Evolutionary conservation across 352 stramenopile species (phyloP).

Genomic region (Albugo candida): DNA sequence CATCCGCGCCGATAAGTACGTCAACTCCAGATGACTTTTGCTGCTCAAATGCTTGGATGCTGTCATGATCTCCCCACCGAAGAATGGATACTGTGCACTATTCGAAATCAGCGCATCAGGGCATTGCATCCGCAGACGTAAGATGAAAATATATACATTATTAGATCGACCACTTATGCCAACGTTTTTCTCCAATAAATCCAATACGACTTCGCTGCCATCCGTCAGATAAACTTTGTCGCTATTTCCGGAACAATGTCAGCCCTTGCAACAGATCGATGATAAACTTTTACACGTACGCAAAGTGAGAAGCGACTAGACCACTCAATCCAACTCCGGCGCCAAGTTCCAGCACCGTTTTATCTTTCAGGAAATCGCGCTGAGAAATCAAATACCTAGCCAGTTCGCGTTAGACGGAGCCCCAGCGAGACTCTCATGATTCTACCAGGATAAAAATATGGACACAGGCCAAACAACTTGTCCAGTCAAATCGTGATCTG

Average conservation of each 20-base stretch:
- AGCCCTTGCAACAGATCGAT: not conserved
- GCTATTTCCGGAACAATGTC: slow-evolving; percentile 8
- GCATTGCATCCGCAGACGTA: not conserved
- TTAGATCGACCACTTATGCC: slow-evolving; percentile 9
- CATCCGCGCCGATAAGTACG: slow-evolving; percentile 40
- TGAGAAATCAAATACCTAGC: slow-evolving; percentile 13
- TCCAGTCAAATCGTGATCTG: slow-evolving; percentile 53
- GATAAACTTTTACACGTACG: slow-evolving; percentile 11
- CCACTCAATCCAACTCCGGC: slow-evolving; percentile 32
- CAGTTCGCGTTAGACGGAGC: slow-evolving; percentile 5
- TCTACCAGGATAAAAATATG: slow-evolving; percentile 26
- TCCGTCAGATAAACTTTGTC: slow-evolving; percentile 34
- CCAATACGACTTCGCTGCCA: slow-evolving; percentile 46
- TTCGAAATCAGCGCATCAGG: not conserved
- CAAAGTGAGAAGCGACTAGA: slow-evolving; percentile 36
- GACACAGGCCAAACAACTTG: slow-evolving; percentile 65
- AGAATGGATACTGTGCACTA: slow-evolving; percentile 20
- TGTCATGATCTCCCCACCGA: slow-evolving; percentile 29
- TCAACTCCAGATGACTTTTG: slow-evolving; percentile 23
- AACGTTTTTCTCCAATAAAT: slow-evolving; percentile 30
- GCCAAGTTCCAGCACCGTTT: slow-evolving; percentile 30
- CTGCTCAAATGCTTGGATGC: slow-evolving; percentile 20
- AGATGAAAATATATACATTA: not conserved
- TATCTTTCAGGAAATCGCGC: slow-evolving; percentile 15
- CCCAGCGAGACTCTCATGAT: slow-evolving; percentile 3